A percentile compares a stretch with the other conserved stretches of the same genome.
Conservation (phyloP, 129 eudicot species). For the Tagetes erecta region DNA sequence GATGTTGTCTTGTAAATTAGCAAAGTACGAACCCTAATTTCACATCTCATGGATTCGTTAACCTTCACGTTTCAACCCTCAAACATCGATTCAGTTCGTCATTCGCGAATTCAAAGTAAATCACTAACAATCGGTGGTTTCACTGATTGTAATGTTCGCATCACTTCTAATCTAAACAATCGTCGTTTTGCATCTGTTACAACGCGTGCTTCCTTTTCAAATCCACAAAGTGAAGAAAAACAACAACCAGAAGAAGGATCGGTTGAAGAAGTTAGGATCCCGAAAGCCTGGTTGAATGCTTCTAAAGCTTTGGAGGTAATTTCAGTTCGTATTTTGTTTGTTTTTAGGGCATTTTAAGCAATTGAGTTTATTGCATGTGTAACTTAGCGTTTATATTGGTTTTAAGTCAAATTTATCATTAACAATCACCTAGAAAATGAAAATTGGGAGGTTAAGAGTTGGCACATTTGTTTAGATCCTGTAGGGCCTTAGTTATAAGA, state of each 20-base stretch:
- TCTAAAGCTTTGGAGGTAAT: conserved; percentile 70
- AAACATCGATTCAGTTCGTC: conserved; percentile 16
- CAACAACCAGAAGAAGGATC: conserved; percentile 42
- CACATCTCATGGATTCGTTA: conserved; percentile 32
- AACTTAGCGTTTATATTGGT: conserved; percentile 3
- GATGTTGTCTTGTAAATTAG: neutral
- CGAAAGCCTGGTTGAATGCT: conserved; percentile 57
- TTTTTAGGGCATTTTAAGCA: neutral
- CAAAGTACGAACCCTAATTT: conserved; percentile 20
- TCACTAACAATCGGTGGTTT: conserved; percentile 13
- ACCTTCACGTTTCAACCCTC: conserved; percentile 31
- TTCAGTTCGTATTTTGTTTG: neutral
- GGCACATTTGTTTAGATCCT: neutral
- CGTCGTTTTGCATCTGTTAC: conserved; percentile 25
- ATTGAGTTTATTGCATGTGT: neutral
- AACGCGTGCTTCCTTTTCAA: conserved; percentile 30
- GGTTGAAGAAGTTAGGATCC: conserved; percentile 65
- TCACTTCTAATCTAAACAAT: conserved; percentile 7
- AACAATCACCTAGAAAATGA: neutral
- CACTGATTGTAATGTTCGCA: conserved; percentile 13
- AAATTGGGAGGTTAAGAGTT: neutral
- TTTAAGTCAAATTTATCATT: conserved; percentile 9
- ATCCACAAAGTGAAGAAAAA: conserved; percentile 18
- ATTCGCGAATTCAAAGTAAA: conserved; percentile 20
- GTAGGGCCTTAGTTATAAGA: neutral